Evolutionary conservation across 176 grass and related monocot genomes (phyloP).

Genomic region (Rhynchospora breviuscula): DNA sequence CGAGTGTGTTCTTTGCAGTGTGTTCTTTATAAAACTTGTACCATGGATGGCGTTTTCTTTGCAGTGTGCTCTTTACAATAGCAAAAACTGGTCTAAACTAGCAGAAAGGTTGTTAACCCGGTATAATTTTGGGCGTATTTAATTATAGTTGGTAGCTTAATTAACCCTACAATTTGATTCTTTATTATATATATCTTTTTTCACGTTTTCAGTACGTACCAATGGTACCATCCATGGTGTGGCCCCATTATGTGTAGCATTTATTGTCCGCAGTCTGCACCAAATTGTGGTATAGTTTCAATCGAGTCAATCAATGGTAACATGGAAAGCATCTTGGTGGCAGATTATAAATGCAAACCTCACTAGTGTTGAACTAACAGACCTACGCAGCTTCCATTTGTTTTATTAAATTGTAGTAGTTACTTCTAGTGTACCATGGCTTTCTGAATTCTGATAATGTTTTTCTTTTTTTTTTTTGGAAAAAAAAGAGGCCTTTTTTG

Average conservation of each 20-base stretch:
- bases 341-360: too few relatives aligned
- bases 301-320: background rate
- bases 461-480: too few relatives aligned
- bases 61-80: background rate
- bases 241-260: background rate
- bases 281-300: background rate
- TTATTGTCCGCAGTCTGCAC: background rate
- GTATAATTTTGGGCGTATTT: background rate
- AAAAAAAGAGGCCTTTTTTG: too few relatives aligned
- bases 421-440: too few relatives aligned
- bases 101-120: background rate
- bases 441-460: too few relatives aligned
- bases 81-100: background rate
- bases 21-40: too few relatives aligned
- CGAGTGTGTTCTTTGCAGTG: too few relatives aligned
- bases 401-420: too few relatives aligned
- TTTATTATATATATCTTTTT: background rate
- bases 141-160: too few relatives aligned
- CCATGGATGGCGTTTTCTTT: background rate
- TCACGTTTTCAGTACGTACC: background rate
- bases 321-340: background rate
- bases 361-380: too few relatives aligned
- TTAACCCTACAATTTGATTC: background rate
- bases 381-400: too few relatives aligned
- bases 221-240: background rate